These are phyloP conservation scores for Rosa hybrid DNA, from an alignment of 331 rosid genomes.

Conservation along the genomic window DNA sequence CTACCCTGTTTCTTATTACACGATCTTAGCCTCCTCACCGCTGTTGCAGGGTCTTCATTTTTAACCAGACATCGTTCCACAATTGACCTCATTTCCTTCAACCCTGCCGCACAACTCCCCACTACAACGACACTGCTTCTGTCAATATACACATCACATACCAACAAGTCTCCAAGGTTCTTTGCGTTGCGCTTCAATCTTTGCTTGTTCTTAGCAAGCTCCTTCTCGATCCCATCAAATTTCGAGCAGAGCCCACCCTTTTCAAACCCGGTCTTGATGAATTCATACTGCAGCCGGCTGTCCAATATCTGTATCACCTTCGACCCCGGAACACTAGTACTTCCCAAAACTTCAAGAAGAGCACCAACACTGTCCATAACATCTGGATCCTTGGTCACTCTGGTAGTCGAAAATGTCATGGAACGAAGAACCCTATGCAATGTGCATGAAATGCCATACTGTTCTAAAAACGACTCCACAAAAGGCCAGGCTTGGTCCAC, in stretches of 20 bases:
- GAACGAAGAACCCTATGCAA: neutral
- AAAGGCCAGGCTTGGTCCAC: neutral
- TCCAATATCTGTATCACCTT: neutral
- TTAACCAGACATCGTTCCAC: neutral
- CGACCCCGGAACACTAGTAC: neutral
- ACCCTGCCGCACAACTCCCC: neutral
- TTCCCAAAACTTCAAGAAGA: neutral
- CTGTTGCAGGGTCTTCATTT: neutral
- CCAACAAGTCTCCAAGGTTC: neutral
- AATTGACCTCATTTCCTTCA: neutral
- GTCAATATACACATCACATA: neutral
- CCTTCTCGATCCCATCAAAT: neutral
- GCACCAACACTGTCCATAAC: neutral
- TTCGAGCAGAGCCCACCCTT: neutral
- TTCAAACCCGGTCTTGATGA: neutral
- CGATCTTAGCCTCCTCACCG: neutral
- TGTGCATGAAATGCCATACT: neutral
- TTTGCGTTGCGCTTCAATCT: neutral
- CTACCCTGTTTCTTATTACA: neutral
- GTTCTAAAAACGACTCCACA: neutral
- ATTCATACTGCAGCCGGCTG: neutral
- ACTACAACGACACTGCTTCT: neutral
- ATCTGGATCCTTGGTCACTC: neutral
- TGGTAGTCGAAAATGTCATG: neutral
- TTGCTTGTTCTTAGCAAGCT: neutral